These are phyloP conservation scores for Leccinum broughii DNA, from an alignment of 768 basidiomycete species.

Conservation along the genomic window DNA sequence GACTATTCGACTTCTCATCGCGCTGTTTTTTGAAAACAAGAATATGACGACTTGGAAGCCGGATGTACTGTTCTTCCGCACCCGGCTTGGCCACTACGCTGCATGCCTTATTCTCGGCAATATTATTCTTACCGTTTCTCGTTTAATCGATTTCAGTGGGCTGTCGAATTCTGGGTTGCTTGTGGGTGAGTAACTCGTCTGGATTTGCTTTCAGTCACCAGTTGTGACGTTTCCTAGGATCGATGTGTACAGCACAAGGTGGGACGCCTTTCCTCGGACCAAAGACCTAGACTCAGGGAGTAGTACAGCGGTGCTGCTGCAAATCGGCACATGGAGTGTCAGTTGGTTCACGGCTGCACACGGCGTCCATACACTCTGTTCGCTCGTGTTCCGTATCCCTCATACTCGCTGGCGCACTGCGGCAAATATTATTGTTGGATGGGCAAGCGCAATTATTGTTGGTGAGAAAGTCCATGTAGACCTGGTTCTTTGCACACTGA, in stretches of 20 bases:
- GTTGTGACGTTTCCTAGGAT: constrained; percentile 35
- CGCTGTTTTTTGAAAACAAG: constrained; percentile 31
- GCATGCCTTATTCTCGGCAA: constrained; percentile 62
- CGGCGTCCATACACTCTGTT: constrained; percentile 67
- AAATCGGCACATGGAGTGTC: constrained; percentile 54
- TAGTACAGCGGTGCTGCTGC: constrained; percentile 51
- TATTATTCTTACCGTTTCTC: constrained; percentile 51
- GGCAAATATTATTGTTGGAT: constrained; percentile 49
- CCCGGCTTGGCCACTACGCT: constrained; percentile 71
- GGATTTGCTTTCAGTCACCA: neutral
- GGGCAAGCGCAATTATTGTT: constrained; percentile 47
- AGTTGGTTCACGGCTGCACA: constrained; percentile 51
- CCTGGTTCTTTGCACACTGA: neutral
- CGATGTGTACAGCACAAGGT: constrained; percentile 64
- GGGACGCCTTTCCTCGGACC: constrained; percentile 4
- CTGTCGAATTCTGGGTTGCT: constrained; percentile 42
- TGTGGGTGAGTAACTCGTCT: constrained; percentile 40
- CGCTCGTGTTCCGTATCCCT: constrained; percentile 57
- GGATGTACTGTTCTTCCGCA: constrained; percentile 66
- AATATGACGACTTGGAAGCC: constrained; percentile 31
- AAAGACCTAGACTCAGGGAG: neutral
- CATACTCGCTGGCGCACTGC: constrained; percentile 51
- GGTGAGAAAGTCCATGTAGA: constrained; percentile 42
- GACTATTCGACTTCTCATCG: constrained; percentile 47
- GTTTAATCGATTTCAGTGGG: constrained; percentile 57